Percentiles rank a stretch among this genome's conserved stretches.
phyloP scores from a whole-genome alignment of 768 basidiomycete species.

The Suillus hirtellus region DNA sequence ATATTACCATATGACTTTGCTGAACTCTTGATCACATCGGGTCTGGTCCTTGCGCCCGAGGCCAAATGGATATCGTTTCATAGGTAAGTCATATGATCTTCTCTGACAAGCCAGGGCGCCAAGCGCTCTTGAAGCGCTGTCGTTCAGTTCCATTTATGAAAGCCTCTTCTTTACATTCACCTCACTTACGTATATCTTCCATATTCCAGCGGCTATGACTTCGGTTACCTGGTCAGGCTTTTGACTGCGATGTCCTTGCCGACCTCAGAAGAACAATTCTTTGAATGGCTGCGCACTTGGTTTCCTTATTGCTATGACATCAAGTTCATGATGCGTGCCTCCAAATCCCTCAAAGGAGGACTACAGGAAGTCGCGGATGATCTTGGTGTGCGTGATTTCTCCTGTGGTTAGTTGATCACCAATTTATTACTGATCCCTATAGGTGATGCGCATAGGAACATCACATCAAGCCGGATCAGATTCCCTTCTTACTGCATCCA shows the following conservation, averaged over 20 bases:
- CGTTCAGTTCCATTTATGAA: neutral
- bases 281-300: constrained; percentile 84
- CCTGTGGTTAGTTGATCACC: neutral
- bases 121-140: neutral
- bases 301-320: constrained; percentile 97
- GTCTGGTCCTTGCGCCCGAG: constrained; percentile 84
- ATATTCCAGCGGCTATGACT: constrained; percentile 86
- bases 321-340: constrained; percentile 92
- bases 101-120: neutral
- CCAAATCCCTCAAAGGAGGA: constrained; percentile 81
- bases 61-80: constrained; percentile 98
- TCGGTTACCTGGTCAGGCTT: constrained; percentile 96
- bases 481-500: constrained; percentile 87
- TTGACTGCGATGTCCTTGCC: constrained; percentile 86
- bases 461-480: constrained; percentile 99
- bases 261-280: constrained; percentile 86
- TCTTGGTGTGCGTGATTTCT: constrained; percentile 69
- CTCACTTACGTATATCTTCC: constrained; percentile 1
- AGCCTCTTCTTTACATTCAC: neutral
- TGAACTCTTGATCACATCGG: constrained; percentile 95
- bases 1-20: constrained; percentile 94
- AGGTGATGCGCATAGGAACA: constrained; percentile 88
- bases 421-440: constrained; percentile 8
- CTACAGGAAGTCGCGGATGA: constrained; percentile 96
- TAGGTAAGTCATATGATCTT: constrained; percentile 57